These are phyloP conservation scores for Talaromyces trachyspermus DNA, from an alignment of 495 filamentous ascomycete genomes.

Conservation along the genomic window DNA sequence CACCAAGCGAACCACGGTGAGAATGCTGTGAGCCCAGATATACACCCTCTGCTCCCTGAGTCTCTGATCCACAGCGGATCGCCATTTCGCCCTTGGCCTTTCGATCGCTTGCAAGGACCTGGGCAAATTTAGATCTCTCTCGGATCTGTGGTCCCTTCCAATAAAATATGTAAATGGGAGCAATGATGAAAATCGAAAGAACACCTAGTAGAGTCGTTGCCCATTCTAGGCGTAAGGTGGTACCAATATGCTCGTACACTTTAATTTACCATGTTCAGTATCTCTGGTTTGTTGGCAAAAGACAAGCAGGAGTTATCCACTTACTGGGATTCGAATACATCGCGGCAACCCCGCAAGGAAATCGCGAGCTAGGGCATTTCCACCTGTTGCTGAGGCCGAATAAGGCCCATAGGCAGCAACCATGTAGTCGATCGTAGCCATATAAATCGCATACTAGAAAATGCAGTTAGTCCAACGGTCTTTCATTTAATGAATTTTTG, in stretches of 20 bases:
- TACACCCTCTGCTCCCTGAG: neutral
- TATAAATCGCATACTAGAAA: slow-evolving; percentile 49
- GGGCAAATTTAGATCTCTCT: slow-evolving; percentile 38
- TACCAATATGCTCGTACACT: slow-evolving; percentile 27
- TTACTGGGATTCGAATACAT: slow-evolving; percentile 25
- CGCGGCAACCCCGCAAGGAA: slow-evolving; percentile 28
- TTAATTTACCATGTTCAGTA: neutral
- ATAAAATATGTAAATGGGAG: slow-evolving; percentile 44
- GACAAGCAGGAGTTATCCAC: neutral
- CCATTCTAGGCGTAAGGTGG: slow-evolving; percentile 29
- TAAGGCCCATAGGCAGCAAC: slow-evolving; percentile 64
- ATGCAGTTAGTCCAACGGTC: slow-evolving; percentile 8
- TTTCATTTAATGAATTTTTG: neutral
- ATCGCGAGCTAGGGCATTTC: slow-evolving; percentile 42
- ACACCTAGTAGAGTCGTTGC: slow-evolving; percentile 36
- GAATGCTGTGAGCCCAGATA: slow-evolving; percentile 3
- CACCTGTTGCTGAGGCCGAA: slow-evolving; percentile 64
- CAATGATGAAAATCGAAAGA: slow-evolving; percentile 34
- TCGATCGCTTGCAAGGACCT: slow-evolving; percentile 7
- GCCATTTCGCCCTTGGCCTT: neutral
- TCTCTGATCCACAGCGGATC: slow-evolving; percentile 7
- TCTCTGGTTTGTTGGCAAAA: neutral
- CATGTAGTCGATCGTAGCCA: slow-evolving; percentile 75
- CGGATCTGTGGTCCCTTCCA: slow-evolving; percentile 41
- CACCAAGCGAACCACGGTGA: slow-evolving; percentile 1